A percentile compares a stretch with the other conserved stretches of the same genome.
These are phyloP conservation scores for Lactarius deliciosus DNA, from an alignment of 768 basidiomycete genomes.

Conservation along the genomic window DNA sequence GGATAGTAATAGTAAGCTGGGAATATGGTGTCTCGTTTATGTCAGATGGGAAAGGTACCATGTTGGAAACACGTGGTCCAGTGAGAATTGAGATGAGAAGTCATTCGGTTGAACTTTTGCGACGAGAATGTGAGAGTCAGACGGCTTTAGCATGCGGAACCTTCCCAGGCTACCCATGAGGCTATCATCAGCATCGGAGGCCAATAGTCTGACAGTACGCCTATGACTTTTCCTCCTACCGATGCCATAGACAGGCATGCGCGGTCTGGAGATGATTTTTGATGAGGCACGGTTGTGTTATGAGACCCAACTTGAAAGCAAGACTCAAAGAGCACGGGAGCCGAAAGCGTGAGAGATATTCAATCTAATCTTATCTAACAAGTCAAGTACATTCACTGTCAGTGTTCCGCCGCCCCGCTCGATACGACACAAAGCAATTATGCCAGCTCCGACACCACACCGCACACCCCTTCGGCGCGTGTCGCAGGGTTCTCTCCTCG, in stretches of 20 bases:
- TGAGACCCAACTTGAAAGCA: too few species aligned
- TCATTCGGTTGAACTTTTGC: background rate
- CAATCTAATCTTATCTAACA: background rate
- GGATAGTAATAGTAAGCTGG: background rate
- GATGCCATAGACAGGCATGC: background rate
- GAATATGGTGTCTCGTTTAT: background rate
- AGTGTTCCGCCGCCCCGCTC: background rate
- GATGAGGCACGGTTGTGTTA: too few species aligned
- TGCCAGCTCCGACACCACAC: constrained; percentile 48
- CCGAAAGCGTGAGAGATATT: background rate
- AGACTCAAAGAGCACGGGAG: too few species aligned
- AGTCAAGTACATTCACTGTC: background rate
- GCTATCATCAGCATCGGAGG: background rate
- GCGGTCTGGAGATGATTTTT: background rate
- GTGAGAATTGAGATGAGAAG: background rate
- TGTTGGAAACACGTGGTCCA: background rate
- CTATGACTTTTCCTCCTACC: too few species aligned
- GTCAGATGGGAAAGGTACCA: background rate
- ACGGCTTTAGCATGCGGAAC: background rate
- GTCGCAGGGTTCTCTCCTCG: too few species aligned
- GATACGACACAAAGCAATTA: background rate
- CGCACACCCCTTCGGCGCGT: constrained; percentile 80
- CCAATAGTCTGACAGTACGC: too few species aligned
- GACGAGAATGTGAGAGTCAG: background rate
- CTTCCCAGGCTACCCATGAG: background rate